A percentile compares a stretch with the other conserved stretches of the same genome.
Conservation (phyloP, 2,329 filamentous ascomycete genomes). For the Microdochium nivale region DNA sequence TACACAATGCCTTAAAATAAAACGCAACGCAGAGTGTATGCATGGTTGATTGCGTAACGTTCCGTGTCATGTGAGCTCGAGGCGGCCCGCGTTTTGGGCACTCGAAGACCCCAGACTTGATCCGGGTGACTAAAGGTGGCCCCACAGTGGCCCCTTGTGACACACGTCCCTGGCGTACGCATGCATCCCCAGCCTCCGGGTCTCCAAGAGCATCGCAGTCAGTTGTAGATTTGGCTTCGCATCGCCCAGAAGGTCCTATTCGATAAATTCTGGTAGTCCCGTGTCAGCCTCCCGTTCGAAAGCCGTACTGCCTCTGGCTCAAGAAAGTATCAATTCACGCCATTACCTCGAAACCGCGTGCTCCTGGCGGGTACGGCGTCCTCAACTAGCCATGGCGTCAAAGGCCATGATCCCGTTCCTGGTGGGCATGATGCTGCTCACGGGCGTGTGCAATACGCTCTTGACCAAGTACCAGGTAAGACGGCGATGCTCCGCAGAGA, state of each 20-base stretch:
- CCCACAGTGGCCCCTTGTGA: background rate
- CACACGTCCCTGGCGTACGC: background rate
- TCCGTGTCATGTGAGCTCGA: too few species aligned
- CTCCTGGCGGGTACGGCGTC: background rate
- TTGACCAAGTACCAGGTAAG: conserved; percentile 90
- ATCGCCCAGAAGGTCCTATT: background rate
- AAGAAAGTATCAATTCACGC: background rate
- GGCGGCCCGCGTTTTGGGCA: too few species aligned
- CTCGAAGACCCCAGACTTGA: too few species aligned
- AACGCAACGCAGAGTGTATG: too few species aligned
- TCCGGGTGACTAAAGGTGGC: background rate
- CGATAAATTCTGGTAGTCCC: background rate
- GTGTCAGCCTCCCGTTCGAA: too few species aligned
- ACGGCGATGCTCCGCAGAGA: conserved; percentile 3
- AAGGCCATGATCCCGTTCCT: conserved; percentile 71
- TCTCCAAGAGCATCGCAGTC: background rate
- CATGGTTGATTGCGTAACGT: too few species aligned
- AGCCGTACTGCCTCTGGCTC: background rate
- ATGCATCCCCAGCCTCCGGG: background rate
- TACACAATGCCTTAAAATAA: too few species aligned
- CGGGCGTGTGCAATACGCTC: conserved; percentile 92
- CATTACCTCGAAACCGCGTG: background rate
- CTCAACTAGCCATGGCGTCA: conserved; percentile 51
- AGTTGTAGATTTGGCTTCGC: background rate
- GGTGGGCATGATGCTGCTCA: conserved; percentile 93